Conservation (phyloP, 805 yeast genomes). For the Wickerhamomyces bovis region DNA sequence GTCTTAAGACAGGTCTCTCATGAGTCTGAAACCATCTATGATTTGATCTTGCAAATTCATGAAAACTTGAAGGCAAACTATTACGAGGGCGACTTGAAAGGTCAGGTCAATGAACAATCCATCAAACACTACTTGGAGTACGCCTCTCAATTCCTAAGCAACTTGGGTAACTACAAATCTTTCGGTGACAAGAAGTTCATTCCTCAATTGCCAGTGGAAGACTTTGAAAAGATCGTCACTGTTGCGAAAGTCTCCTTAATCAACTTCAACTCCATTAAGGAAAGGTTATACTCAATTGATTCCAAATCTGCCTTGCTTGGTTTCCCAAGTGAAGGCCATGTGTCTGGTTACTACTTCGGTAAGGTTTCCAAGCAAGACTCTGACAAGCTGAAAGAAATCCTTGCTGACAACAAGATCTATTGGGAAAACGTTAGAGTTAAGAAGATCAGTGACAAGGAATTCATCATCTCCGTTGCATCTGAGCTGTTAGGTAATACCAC, state of each 20-base stretch:
- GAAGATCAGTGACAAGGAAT: slow-evolving; percentile 43
- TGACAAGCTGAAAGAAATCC: slow-evolving; percentile 57
- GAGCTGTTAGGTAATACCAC: slow-evolving; percentile 44
- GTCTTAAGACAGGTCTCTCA: slow-evolving; percentile 77
- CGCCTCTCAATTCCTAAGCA: slow-evolving; percentile 68
- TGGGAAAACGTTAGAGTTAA: slow-evolving; percentile 78
- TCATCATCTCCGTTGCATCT: slow-evolving; percentile 65
- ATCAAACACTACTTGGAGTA: slow-evolving; percentile 50
- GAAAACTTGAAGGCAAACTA: slow-evolving; percentile 42
- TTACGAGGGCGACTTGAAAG: slow-evolving; percentile 30
- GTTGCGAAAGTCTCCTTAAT: slow-evolving; percentile 30
- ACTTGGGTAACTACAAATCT: slow-evolving; percentile 76
- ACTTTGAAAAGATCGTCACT: slow-evolving; percentile 44
- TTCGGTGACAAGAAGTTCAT: slow-evolving; percentile 87
- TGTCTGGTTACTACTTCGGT: slow-evolving; percentile 65
- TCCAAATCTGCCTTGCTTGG: slow-evolving; percentile 57
- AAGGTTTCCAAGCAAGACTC: slow-evolving; percentile 53
- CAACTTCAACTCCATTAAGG: slow-evolving; percentile 33
- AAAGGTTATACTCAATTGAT: slow-evolving; percentile 44
- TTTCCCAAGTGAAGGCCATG: slow-evolving; percentile 71
- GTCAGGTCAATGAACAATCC: slow-evolving; percentile 28
- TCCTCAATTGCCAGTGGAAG: slow-evolving; percentile 48
- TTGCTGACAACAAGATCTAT: slow-evolving; percentile 57
- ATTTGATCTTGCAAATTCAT: slow-evolving; percentile 60
- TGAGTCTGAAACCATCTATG: slow-evolving; percentile 72